These are phyloP conservation scores for Septoria petroselini DNA, from an alignment of 2,329 filamentous ascomycete genomes.

Conservation along the genomic window DNA sequence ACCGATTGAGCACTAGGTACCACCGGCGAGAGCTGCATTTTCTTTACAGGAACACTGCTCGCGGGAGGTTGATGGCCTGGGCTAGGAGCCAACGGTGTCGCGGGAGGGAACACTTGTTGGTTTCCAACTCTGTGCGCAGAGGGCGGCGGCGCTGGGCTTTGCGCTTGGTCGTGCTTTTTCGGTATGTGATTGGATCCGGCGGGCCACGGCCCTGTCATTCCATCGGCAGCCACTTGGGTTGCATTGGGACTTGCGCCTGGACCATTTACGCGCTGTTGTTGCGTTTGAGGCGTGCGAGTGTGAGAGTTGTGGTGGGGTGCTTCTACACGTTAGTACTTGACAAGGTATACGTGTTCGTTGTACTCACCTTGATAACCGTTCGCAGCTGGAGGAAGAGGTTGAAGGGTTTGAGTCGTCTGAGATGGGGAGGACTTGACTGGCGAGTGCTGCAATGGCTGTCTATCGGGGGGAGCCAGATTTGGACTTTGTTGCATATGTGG, in stretches of 20 bases:
- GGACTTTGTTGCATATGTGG: slow-evolving; percentile 7
- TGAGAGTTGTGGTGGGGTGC: not conserved
- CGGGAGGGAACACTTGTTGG: slow-evolving; percentile 27
- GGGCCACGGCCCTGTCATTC: slow-evolving; percentile 38
- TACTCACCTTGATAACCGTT: slow-evolving; percentile 14
- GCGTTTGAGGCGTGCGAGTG: slow-evolving; percentile 23
- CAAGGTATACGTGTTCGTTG: no score
- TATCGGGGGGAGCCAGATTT: not conserved
- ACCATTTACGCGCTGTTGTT: slow-evolving; percentile 12
- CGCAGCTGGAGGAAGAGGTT: slow-evolving; percentile 16
- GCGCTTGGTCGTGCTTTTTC: slow-evolving; percentile 34
- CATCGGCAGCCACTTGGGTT: slow-evolving; percentile 33
- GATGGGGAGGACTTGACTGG: slow-evolving; percentile 1
- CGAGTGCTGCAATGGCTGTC: not conserved
- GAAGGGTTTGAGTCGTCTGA: slow-evolving; percentile 18
- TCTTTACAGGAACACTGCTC: slow-evolving; percentile 35
- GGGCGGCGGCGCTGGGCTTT: slow-evolving; percentile 19
- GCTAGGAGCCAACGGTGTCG: slow-evolving; percentile 31
- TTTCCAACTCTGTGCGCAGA: slow-evolving; percentile 23
- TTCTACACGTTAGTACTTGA: no score
- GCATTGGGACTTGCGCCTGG: slow-evolving; percentile 18
- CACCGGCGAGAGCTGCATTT: slow-evolving; percentile 20
- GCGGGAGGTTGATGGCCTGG: slow-evolving; percentile 28
- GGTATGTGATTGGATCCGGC: slow-evolving; percentile 33
- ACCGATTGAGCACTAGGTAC: slow-evolving; percentile 1